These are phyloP conservation scores for Coniferiporia sulphurascens DNA, from an alignment of 1,284 basidiomycete species.

Conservation along the genomic window DNA sequence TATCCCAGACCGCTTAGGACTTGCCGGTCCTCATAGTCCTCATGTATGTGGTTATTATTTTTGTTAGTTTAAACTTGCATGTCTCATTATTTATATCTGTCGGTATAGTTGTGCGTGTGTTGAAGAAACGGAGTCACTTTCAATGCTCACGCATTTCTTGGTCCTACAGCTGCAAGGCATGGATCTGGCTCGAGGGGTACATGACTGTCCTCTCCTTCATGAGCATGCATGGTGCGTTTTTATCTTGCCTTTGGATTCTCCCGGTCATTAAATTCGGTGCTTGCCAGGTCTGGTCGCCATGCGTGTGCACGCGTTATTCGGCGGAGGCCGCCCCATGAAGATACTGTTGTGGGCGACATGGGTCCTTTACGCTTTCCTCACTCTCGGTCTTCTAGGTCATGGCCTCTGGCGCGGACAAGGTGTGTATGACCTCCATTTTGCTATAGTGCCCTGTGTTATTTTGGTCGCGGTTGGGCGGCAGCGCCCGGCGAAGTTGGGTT, in stretches of 20 bases:
- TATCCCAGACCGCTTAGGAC: slow-evolving; percentile 13
- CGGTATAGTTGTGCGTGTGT: slow-evolving; percentile 14
- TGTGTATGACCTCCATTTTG: background rate
- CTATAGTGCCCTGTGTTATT: background rate
- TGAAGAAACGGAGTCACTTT: background rate
- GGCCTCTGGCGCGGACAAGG: slow-evolving; percentile 14
- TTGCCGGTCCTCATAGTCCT: slow-evolving; percentile 7
- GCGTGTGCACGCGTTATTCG: slow-evolving; percentile 18
- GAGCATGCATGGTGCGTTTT: slow-evolving; percentile 18
- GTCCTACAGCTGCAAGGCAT: slow-evolving; percentile 16
- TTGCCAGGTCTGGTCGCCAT: slow-evolving; percentile 17
- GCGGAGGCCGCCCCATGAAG: slow-evolving; percentile 11
- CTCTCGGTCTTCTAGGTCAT: slow-evolving; percentile 7
- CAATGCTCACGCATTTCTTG: background rate
- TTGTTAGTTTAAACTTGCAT: background rate
- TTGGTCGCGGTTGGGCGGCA: background rate
- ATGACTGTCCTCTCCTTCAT: slow-evolving; percentile 17
- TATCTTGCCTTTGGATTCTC: background rate
- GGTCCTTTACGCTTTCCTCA: slow-evolving; percentile 13
- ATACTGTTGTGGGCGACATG: slow-evolving; percentile 11
- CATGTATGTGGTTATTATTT: slow-evolving; percentile 7
- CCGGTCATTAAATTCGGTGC: background rate
- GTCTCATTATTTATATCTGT: background rate
- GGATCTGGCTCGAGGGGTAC: slow-evolving; percentile 19
- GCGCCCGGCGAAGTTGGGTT: background rate